Evolutionary conservation across 192 early-diverging fungal species (phyloP).

Genomic region (Coemansia sp.): DNA sequence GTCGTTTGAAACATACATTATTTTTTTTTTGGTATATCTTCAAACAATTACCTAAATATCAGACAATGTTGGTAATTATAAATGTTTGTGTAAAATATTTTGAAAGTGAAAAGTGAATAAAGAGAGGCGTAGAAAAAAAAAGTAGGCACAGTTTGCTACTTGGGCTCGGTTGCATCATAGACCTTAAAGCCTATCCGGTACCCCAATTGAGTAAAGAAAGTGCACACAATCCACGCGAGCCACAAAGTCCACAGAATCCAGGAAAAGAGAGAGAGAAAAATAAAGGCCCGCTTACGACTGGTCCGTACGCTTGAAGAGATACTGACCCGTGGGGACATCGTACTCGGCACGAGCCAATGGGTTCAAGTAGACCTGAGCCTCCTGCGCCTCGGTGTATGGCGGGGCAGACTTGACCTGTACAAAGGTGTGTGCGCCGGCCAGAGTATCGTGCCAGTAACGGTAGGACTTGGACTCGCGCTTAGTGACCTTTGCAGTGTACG

Average conservation of each 20-base stretch:
- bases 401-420: slow-evolving; percentile 34
- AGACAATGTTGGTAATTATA: neutral
- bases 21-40: neutral
- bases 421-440: slow-evolving; percentile 29
- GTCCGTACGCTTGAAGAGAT: slow-evolving; percentile 46
- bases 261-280: neutral
- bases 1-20: slow-evolving; percentile 11
- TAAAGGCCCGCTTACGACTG: slow-evolving; percentile 13
- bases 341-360: slow-evolving; percentile 33
- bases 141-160: neutral
- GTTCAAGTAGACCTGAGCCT: slow-evolving; percentile 26
- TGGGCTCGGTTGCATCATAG: slow-evolving; percentile 7
- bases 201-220: neutral
- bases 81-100: neutral
- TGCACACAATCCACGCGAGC: neutral
- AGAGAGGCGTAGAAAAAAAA: neutral
- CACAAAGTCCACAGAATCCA: neutral
- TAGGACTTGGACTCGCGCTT: slow-evolving; percentile 20
- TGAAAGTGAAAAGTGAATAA: slow-evolving; percentile 7
- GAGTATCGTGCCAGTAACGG: slow-evolving; percentile 45
- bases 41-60: neutral
- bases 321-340: slow-evolving; percentile 61
- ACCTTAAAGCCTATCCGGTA: neutral
- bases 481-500: slow-evolving; percentile 11
- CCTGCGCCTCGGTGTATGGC: slow-evolving; percentile 30